Conservation (phyloP, 2,329 filamentous ascomycete species). For the Cercospora berteroae region DNA sequence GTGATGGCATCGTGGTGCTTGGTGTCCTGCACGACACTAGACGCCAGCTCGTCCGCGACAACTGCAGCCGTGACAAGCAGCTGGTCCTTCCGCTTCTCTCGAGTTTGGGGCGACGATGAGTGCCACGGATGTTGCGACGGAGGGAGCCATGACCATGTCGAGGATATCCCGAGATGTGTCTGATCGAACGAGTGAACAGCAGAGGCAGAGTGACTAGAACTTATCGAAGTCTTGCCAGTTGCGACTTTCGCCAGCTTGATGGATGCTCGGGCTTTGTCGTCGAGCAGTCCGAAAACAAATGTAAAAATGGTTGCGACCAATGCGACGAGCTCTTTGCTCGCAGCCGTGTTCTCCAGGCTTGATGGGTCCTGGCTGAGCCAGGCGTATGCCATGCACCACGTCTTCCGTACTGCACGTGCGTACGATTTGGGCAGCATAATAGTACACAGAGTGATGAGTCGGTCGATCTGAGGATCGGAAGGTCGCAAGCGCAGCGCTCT, state of each 20-base stretch:
- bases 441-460: conserved; percentile 32
- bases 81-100: conserved; percentile 28
- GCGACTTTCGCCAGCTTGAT: conserved; percentile 31
- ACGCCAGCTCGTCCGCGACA: conserved; percentile 29
- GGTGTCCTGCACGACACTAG: background rate
- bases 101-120: conserved; percentile 12
- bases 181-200: background rate
- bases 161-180: background rate
- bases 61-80: conserved; percentile 28
- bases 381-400: conserved; percentile 35
- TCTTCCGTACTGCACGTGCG: conserved; percentile 24
- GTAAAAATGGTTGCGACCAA: conserved; percentile 43
- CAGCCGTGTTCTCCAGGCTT: conserved; percentile 18
- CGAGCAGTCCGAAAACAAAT: conserved; percentile 36
- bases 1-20: background rate
- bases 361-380: conserved; percentile 22
- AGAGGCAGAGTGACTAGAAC: background rate
- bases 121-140: background rate
- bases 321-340: conserved; percentile 38
- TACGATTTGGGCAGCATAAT: conserved; percentile 30
- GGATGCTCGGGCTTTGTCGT: conserved; percentile 31
- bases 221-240: conserved; percentile 14
- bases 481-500: conserved; percentile 32
- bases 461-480: conserved; percentile 21
- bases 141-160: conserved; percentile 30